These are phyloP conservation scores for Myxozyma vanderwaltii DNA, from an alignment of 805 yeast species.

Conservation along the genomic window DNA sequence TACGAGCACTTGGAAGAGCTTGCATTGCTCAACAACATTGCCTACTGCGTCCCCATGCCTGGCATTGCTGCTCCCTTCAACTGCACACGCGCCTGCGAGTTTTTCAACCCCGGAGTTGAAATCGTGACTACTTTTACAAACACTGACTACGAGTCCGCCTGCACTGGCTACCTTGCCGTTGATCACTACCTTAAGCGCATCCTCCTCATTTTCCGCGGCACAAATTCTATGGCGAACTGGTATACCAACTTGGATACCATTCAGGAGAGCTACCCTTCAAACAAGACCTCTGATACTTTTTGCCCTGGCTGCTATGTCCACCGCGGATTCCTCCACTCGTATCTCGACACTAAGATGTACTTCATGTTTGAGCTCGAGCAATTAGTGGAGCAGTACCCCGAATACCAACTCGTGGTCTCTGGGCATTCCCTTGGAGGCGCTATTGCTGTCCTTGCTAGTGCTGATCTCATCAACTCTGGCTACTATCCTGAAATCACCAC, in stretches of 20 bases:
- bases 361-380: slow-evolving; percentile 22
- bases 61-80: slow-evolving; percentile 35
- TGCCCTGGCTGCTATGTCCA: slow-evolving; percentile 64
- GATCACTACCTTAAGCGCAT: slow-evolving; percentile 47
- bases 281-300: background rate
- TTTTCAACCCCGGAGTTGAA: slow-evolving; percentile 27
- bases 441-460: slow-evolving; percentile 60
- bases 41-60: slow-evolving; percentile 35
- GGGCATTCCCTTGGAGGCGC: slow-evolving; percentile 86
- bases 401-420: slow-evolving; percentile 54
- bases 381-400: slow-evolving; percentile 46
- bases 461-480: slow-evolving; percentile 60
- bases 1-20: slow-evolving; percentile 26
- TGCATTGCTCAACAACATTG: slow-evolving; percentile 29
- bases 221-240: slow-evolving; percentile 64
- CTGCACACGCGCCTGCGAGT: slow-evolving; percentile 34
- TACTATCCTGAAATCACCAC: slow-evolving; percentile 57
- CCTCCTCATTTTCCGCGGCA: slow-evolving; percentile 61
- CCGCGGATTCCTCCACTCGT: slow-evolving; percentile 56
- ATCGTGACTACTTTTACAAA: slow-evolving; percentile 29
- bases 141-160: slow-evolving; percentile 23
- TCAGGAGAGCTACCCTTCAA: slow-evolving; percentile 28
- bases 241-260: slow-evolving; percentile 53
- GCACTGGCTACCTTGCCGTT: slow-evolving; percentile 40
- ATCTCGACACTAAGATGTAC: slow-evolving; percentile 50